These are phyloP conservation scores for Pseudocercospora musae DNA, from an alignment of 2,329 filamentous ascomycete species.

Conservation along the genomic window DNA sequence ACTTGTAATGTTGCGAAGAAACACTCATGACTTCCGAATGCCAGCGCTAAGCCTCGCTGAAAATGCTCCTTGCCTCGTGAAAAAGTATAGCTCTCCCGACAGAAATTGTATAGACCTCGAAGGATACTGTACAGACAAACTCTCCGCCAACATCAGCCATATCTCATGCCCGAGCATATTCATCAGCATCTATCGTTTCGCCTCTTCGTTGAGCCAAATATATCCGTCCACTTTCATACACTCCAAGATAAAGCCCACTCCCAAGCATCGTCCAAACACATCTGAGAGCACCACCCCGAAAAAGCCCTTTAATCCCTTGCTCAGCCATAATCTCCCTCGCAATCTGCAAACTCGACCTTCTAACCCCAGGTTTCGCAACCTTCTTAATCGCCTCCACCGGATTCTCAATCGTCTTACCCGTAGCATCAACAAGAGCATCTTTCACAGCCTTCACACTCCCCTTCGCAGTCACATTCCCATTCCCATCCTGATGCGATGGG, in stretches of 20 bases:
- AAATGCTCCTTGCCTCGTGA: neutral
- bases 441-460: constrained; percentile 23
- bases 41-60: neutral
- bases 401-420: constrained; percentile 39
- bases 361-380: constrained; percentile 30
- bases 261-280: constrained; percentile 78
- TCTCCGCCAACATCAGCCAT: neutral
- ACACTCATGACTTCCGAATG: neutral
- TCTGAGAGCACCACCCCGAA: constrained; percentile 70
- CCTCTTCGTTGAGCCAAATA: constrained; percentile 46
- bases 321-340: constrained; percentile 63
- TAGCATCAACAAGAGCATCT: constrained; percentile 38
- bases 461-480: constrained; percentile 5
- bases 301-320: constrained; percentile 69
- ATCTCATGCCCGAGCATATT: constrained; percentile 13
- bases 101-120: neutral
- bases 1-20: neutral
- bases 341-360: constrained; percentile 53
- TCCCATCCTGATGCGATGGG: neutral
- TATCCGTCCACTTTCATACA: constrained; percentile 74
- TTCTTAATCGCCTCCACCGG: constrained; percentile 34
- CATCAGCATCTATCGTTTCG: constrained; percentile 37
- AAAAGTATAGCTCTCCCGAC: neutral
- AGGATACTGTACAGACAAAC: neutral
- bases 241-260: constrained; percentile 78